A percentile compares a stretch with the other conserved stretches of the same genome.
phyloP scores from a whole-genome alignment of 768 basidiomycete genomes.

The Lentinula guzmanii region DNA sequence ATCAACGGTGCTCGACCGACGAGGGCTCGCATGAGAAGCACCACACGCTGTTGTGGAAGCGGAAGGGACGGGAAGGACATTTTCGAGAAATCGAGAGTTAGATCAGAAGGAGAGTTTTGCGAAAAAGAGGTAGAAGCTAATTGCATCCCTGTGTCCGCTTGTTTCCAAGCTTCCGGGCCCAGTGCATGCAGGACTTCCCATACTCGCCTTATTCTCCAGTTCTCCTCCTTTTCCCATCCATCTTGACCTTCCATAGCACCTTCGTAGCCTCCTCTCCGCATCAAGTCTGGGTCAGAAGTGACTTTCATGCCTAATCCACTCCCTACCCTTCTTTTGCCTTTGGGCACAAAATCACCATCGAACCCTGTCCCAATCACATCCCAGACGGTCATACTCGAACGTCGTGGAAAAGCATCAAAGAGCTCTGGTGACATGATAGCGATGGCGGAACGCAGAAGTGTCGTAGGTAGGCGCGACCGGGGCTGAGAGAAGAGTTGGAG shows the following conservation, averaged over 20 bases:
- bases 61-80: constrained; percentile 59
- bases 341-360: constrained; percentile 71
- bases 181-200: constrained; percentile 60
- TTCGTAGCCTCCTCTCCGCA: constrained; percentile 10
- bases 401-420: constrained; percentile 83
- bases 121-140: not conserved
- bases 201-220: constrained; percentile 31
- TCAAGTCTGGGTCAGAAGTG: constrained; percentile 18
- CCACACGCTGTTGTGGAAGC: constrained; percentile 71
- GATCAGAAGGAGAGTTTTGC: not conserved
- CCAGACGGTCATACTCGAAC: constrained; percentile 60
- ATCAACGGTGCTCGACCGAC: constrained; percentile 71
- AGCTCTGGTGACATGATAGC: constrained; percentile 88
- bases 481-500: constrained; percentile 58
- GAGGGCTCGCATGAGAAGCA: constrained; percentile 81
- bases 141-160: not conserved
- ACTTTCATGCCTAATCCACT: constrained; percentile 20
- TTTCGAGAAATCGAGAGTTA: constrained; percentile 31
- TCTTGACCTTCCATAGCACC: constrained; percentile 4
- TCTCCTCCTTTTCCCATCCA: constrained; percentile 18
- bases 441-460: constrained; percentile 56
- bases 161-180: constrained; percentile 49
- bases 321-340: constrained; percentile 38
- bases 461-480: constrained; percentile 62
- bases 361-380: constrained; percentile 88